Conservation (phyloP, 108 stramenopile species). For the Nitzschia inconspicua region DNA sequence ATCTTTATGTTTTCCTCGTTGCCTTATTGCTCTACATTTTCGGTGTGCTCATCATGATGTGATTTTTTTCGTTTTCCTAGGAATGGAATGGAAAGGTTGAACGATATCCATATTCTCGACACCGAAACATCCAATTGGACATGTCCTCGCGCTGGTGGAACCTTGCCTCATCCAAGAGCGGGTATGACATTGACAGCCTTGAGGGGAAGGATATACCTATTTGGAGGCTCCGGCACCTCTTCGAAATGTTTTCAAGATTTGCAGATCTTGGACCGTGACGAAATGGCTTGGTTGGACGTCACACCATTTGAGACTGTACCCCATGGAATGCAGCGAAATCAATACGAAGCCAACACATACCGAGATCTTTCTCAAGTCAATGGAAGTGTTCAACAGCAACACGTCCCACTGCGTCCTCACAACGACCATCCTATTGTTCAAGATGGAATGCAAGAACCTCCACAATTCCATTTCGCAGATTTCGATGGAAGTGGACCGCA, state of each 20-base stretch:
- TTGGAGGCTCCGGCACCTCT: slow-evolving; percentile 86
- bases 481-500: slow-evolving; percentile 10
- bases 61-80: not conserved
- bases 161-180: slow-evolving; percentile 87
- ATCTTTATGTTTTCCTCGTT: not conserved
- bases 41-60: not conserved
- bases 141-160: slow-evolving; percentile 61
- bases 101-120: slow-evolving; percentile 91
- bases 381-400: not conserved
- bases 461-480: slow-evolving; percentile 5
- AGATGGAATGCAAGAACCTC: not conserved
- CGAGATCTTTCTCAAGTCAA: not conserved
- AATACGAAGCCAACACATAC: slow-evolving; percentile 11
- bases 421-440: too few species aligned
- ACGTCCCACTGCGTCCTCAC: not conserved
- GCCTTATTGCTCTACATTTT: not conserved
- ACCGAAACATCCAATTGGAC: slow-evolving; percentile 78
- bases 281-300: slow-evolving; percentile 89
- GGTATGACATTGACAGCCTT: slow-evolving; percentile 92
- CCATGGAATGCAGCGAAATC: slow-evolving; percentile 5
- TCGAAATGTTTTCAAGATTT: slow-evolving; percentile 92
- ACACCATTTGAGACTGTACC: slow-evolving; percentile 41
- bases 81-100: slow-evolving; percentile 78
- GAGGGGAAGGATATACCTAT: slow-evolving; percentile 80
- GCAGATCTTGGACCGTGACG: slow-evolving; percentile 85